Conservation (phyloP, 2,329 filamentous ascomycete genomes). For the Trichoderma sp. region DNA sequence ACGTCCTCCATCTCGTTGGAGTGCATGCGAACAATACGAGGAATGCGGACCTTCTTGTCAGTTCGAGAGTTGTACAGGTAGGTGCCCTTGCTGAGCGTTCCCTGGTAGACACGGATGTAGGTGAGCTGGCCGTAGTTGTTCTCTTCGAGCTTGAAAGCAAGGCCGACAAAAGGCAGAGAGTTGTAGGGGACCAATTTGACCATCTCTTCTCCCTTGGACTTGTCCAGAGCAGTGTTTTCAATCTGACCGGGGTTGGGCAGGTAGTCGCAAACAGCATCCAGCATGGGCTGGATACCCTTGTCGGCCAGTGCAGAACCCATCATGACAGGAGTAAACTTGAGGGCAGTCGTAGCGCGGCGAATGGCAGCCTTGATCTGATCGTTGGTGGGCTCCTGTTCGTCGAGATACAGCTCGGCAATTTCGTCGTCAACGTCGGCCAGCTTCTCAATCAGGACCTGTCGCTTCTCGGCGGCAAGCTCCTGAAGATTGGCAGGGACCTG, state of each 20-base stretch:
- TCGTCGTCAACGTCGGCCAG: conserved; percentile 97
- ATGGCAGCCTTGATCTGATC: conserved; percentile 91
- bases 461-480: conserved; percentile 77
- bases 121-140: conserved; percentile 98
- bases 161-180: conserved; percentile 86
- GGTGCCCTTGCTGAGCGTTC: conserved; percentile 81
- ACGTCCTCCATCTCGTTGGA: conserved; percentile 99
- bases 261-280: conserved; percentile 95
- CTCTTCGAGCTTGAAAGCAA: conserved; percentile 98
- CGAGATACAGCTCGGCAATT: conserved; percentile 92
- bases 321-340: conserved; percentile 91
- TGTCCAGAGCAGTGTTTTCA: conserved; percentile 85
- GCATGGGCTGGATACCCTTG: conserved; percentile 93
- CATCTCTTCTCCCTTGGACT: conserved; percentile 71
- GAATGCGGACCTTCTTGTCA: conserved; percentile 94
- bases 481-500: conserved; percentile 80
- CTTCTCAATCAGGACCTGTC: conserved; percentile 86
- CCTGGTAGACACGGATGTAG: conserved; percentile 98
- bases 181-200: conserved; percentile 93
- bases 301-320: conserved; percentile 96
- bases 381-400: conserved; percentile 76
- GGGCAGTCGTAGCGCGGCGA: conserved; percentile 80
- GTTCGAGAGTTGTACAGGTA: conserved; percentile 92
- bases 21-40: conserved; percentile 98
- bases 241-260: conserved; percentile 90